A percentile compares a stretch with the other conserved stretches of the same genome.
Conservation (phyloP, 495 filamentous ascomycete genomes). For the Penicillium flavigenum region DNA sequence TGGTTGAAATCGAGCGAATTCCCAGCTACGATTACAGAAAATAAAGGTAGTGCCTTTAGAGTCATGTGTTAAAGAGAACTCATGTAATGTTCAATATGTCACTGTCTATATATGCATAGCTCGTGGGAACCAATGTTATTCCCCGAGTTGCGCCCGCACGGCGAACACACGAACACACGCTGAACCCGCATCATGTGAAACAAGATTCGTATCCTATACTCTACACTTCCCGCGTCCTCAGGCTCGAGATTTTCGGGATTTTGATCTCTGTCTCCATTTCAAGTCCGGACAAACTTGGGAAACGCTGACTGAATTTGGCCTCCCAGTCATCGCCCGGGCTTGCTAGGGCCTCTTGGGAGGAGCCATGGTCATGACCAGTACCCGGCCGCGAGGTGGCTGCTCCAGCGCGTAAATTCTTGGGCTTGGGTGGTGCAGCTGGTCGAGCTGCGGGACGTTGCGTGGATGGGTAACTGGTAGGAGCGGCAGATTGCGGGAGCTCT, state of each 20-base stretch:
- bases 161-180: constrained; percentile 23
- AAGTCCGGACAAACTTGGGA: constrained; percentile 73
- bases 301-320: constrained; percentile 74
- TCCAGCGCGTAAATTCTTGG: constrained; percentile 55
- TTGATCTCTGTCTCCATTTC: constrained; percentile 76
- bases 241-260: constrained; percentile 37
- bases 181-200: constrained; percentile 25
- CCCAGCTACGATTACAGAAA: not conserved
- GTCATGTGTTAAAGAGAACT: constrained; percentile 1
- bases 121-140: constrained; percentile 24
- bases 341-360: constrained; percentile 24
- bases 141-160: constrained; percentile 15
- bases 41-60: not conserved
- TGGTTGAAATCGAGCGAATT: not conserved
- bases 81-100: constrained; percentile 22
- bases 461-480: constrained; percentile 25
- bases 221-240: constrained; percentile 47
- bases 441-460: constrained; percentile 32
- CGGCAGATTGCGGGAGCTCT: constrained; percentile 22
- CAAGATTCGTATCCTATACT: constrained; percentile 5
- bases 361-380: constrained; percentile 25
- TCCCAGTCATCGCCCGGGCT: constrained; percentile 62
- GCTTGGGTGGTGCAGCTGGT: constrained; percentile 60
- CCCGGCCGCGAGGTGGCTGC: constrained; percentile 25
- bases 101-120: constrained; percentile 29